A percentile compares a stretch with the other conserved stretches of the same genome.
Conservation (phyloP, 805 yeast genomes). For the Metschnikowia chrysomelidarum region DNA sequence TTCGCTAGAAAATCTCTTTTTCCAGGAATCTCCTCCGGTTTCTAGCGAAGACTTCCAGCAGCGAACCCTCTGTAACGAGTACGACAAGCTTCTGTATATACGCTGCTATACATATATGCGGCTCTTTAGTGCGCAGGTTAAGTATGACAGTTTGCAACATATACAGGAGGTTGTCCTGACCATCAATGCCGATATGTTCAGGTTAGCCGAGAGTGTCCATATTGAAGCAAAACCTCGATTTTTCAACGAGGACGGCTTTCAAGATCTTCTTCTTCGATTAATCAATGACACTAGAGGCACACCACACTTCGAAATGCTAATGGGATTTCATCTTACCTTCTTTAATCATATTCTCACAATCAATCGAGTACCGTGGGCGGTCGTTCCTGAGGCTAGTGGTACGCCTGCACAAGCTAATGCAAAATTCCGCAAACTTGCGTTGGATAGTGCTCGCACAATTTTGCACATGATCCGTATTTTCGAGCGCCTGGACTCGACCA, state of each 20-base stretch:
- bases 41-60: constrained; percentile 4
- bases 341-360: constrained; percentile 37
- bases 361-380: constrained; percentile 32
- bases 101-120: constrained; percentile 29
- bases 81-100: constrained; percentile 23
- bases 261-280: constrained; percentile 1
- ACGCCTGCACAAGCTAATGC: constrained; percentile 15
- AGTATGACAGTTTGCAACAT: constrained; percentile 19
- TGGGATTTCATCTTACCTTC: constrained; percentile 29
- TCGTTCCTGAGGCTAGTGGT: constrained; percentile 20
- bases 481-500: constrained; percentile 19
- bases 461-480: constrained; percentile 25
- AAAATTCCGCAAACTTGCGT: constrained; percentile 28
- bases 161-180: constrained; percentile 23
- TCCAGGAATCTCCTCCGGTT: constrained; percentile 1
- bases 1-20: constrained; percentile 7
- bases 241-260: constrained; percentile 33
- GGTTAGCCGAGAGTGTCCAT: constrained; percentile 21
- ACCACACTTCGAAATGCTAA: constrained; percentile 7
- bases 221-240: constrained; percentile 28
- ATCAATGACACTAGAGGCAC: background rate
- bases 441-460: constrained; percentile 39
- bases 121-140: constrained; percentile 32
- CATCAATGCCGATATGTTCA: constrained; percentile 30
- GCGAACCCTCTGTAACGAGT: constrained; percentile 4